These are phyloP conservation scores for Funneliformis caledonium DNA, from an alignment of 371 early-diverging fungal genomes.

Conservation along the genomic window DNA sequence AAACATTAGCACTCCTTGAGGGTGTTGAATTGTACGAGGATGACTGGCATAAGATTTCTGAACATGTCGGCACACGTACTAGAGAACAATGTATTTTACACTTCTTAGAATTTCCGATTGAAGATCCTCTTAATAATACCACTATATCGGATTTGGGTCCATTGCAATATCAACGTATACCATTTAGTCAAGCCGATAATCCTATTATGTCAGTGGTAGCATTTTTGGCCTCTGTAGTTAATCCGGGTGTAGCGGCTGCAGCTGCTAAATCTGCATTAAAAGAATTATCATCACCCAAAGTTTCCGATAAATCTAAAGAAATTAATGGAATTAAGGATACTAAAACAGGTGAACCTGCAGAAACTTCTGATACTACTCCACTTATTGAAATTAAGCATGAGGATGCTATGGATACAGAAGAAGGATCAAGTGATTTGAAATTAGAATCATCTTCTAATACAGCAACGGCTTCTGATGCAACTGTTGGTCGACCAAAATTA, in stretches of 20 bases:
- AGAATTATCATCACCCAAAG: constrained; percentile 50
- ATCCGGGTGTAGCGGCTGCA: constrained; percentile 88
- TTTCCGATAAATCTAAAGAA: constrained; percentile 43
- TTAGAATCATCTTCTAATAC: constrained; percentile 7
- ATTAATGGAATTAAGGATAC: constrained; percentile 27
- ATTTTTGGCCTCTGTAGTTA: constrained; percentile 91
- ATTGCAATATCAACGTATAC: constrained; percentile 71
- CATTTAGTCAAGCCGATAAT: constrained; percentile 91
- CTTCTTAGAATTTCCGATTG: constrained; percentile 96
- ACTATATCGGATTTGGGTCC: constrained; percentile 55
- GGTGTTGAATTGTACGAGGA: constrained; percentile 96
- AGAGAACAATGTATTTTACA: constrained; percentile 94
- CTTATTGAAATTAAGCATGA: constrained; percentile 39
- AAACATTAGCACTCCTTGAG: constrained; percentile 92
- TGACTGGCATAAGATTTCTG: constrained; percentile 95
- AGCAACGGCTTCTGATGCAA: constrained; percentile 27
- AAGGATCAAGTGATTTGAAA: neutral
- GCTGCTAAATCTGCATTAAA: constrained; percentile 79
- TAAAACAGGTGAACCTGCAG: constrained; percentile 1
- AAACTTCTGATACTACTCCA: constrained; percentile 16
- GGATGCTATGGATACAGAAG: constrained; percentile 48
- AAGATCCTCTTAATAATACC: constrained; percentile 79
- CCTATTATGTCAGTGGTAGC: constrained; percentile 96
- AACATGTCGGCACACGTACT: constrained; percentile 92
- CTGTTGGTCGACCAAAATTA: constrained; percentile 46